phyloP scores from a whole-genome alignment of 2,329 filamentous ascomycete species.

The Botrytis elliptica region DNA sequence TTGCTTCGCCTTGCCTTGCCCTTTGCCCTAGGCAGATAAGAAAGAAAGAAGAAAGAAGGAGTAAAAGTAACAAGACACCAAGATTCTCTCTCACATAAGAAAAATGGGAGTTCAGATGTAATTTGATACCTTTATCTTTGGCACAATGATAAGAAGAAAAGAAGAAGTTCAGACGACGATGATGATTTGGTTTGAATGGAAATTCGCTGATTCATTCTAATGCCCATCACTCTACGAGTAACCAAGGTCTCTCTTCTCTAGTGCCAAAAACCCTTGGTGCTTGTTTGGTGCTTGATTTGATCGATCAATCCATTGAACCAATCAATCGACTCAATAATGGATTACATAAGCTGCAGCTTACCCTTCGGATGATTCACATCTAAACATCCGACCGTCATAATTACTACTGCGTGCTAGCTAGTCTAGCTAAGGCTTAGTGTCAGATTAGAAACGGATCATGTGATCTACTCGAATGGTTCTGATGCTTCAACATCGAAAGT shows the following conservation, averaged over 20 bases:
- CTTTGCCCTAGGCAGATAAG: neutral
- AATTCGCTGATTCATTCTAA: neutral
- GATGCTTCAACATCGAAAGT: neutral
- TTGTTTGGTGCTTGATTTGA: neutral
- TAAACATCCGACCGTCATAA: constrained; percentile 2
- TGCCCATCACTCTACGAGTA: neutral
- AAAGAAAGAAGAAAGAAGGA: neutral
- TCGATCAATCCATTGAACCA: neutral
- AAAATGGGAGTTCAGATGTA: too few relatives aligned
- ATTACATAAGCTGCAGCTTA: neutral
- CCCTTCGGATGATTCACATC: neutral
- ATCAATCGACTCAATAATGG: neutral
- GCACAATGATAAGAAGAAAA: neutral
- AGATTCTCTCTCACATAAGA: too few relatives aligned
- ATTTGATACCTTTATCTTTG: neutral
- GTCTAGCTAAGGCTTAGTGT: neutral
- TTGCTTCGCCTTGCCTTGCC: neutral
- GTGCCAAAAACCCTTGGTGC: neutral
- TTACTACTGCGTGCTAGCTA: neutral
- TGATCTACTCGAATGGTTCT: neutral
- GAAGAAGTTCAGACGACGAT: neutral
- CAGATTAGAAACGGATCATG: neutral
- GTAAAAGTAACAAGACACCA: neutral
- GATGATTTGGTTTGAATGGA: neutral
- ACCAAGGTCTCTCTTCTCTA: neutral